Base-by-base conservation (phyloP, 129 eudicot genomes). In the Saussurea involucrata region DNA sequence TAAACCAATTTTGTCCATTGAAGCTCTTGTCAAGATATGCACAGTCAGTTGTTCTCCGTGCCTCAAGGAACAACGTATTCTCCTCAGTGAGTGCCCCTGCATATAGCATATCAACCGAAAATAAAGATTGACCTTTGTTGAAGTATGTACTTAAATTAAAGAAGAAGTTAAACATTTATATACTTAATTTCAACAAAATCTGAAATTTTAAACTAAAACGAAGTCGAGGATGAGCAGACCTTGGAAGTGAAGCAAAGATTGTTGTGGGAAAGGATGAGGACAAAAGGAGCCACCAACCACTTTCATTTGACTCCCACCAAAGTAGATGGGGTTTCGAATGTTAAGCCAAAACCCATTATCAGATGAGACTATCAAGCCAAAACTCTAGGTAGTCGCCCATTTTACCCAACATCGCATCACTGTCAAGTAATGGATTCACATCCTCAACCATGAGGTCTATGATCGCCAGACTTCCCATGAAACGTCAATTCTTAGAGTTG, bases 1-100 rank as follows among this genome's bases (percentile, higher is more conserved):
- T 87, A 84, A 95, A 95, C 99, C 99, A 95, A 76, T 97, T 95
- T 84, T 95, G 99, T 67, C 99, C 99, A 68, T 92, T 95, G 78
- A 95, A 95, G 37, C 84, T 85, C 71, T 95, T 95, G 87, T 95
- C 99, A 73, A 95, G 87, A 84, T 95, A 95, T 7, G 99, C 97
- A 53, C 97, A 92, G 68, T 95, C 99, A 77, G 92, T 81, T 42
- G 92, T 89, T 77, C 99, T 88, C 99, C 99, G 92, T 8, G 99
- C 99, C 85, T 95, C 99, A 76, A 95, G 81, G 44, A 95, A 95
- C 31, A 95, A 80, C 78, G 88, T 95, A 88, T 95, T 95, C 81
- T 95, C 99, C 68, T 95, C 96, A 13, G 84, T 86, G 34, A 95
- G 96, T 25, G 96, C 94, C 94, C 87, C 99, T 95, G 83, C 44